phyloP scores from a whole-genome alignment of 257 asterid genomes.

The Cordia subcordata region DNA sequence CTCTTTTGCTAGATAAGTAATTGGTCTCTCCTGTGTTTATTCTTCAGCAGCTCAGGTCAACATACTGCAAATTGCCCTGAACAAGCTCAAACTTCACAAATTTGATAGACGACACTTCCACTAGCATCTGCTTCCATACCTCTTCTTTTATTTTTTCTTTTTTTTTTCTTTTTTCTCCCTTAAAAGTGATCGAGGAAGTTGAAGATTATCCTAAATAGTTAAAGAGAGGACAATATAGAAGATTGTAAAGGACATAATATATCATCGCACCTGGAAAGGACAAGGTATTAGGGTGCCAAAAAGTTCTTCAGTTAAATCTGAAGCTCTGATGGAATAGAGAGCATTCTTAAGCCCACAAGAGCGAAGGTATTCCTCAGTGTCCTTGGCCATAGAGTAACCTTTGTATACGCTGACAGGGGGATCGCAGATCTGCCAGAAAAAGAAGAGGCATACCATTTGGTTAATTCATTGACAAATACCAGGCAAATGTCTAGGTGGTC shows the following conservation, averaged over 20 bases:
- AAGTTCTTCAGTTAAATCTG: slow-evolving; percentile 67
- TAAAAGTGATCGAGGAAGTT: background rate
- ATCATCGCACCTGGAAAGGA: slow-evolving; percentile 62
- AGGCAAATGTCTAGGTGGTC: background rate
- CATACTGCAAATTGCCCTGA: too few relatives aligned
- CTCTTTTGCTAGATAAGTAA: too few relatives aligned
- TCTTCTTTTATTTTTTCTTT: too few relatives aligned
- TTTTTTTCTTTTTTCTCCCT: too few relatives aligned
- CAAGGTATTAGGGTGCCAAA: slow-evolving; percentile 73
- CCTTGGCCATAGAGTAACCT: slow-evolving; percentile 78
- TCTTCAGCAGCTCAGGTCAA: too few relatives aligned
- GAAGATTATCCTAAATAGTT: background rate
- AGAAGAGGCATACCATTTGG: slow-evolving; percentile 21
- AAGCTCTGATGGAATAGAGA: slow-evolving; percentile 75
- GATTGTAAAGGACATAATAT: slow-evolving; percentile 4
- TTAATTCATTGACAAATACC: slow-evolving; percentile 5
- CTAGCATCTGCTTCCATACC: too few relatives aligned
- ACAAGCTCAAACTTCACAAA: too few relatives aligned
- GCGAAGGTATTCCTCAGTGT: slow-evolving; percentile 76
- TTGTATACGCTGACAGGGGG: slow-evolving; percentile 94
- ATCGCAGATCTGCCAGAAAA: slow-evolving; percentile 62
- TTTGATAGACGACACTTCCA: too few relatives aligned
- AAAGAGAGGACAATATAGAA: background rate
- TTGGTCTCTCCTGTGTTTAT: too few relatives aligned
- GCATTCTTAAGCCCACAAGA: slow-evolving; percentile 87